Percentiles rank a stretch among this genome's conserved stretches.
Conservation (phyloP, 306 rosid species). For the Quercus dentata region DNA sequence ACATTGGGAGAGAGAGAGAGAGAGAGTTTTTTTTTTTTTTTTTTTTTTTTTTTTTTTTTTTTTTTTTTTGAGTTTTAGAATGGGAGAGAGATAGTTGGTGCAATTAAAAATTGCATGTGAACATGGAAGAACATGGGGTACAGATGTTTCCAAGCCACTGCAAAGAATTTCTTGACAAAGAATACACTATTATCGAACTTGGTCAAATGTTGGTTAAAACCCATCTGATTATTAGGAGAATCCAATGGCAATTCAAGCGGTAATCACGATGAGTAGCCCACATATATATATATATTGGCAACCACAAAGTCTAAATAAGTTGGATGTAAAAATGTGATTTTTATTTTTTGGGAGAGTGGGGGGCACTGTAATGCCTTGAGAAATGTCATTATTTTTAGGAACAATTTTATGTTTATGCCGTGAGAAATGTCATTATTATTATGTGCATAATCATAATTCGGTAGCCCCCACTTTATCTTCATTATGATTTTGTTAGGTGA, state of each 20-base stretch:
- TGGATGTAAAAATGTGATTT: conserved; percentile 35
- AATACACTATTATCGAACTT: conserved; percentile 10
- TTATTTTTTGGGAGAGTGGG: not conserved
- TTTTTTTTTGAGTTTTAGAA: not conserved
- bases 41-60: too few species aligned
- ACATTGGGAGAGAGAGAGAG: not conserved
- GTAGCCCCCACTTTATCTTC: conserved; percentile 46
- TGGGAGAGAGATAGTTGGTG: not conserved
- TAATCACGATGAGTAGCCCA: conserved; percentile 50
- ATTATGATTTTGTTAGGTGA: conserved; percentile 38
- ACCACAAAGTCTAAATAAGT: conserved; percentile 23
- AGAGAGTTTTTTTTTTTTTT: too few species aligned
- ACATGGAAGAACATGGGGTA: conserved; percentile 56
- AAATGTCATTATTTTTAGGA: not conserved
- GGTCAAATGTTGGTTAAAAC: conserved; percentile 52
- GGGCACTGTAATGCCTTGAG: conserved; percentile 29
- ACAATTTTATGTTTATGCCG: conserved; percentile 12
- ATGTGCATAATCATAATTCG: not conserved
- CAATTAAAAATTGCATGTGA: conserved; percentile 14
- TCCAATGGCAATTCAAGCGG: conserved; percentile 55
- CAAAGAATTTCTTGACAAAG: conserved; percentile 22
- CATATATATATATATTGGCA: conserved; percentile 9
- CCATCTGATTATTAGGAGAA: conserved; percentile 34
- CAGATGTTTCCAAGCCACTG: conserved; percentile 36
- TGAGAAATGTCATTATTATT: conserved; percentile 14